Conservation (phyloP, 2,329 filamentous ascomycete genomes). For the Sporothrix mexicana region DNA sequence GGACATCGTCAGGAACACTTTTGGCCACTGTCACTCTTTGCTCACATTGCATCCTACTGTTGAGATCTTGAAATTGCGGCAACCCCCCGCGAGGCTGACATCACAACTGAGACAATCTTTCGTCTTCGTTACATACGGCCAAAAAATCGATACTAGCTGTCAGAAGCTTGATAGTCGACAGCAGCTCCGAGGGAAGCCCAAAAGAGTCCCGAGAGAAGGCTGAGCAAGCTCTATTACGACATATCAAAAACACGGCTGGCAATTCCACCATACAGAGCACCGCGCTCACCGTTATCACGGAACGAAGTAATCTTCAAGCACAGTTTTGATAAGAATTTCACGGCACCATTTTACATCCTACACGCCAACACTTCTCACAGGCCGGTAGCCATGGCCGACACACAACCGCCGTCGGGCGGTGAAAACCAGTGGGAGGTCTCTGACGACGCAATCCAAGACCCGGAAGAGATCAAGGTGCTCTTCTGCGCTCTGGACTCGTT, state of each 20-base stretch:
- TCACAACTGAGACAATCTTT: not conserved
- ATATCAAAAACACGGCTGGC: not conserved
- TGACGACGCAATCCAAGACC: constrained; percentile 55
- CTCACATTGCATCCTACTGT: not conserved
- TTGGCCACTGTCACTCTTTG: not conserved
- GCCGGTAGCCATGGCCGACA: not conserved
- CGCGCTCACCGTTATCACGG: not conserved
- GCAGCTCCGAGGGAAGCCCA: too few species aligned
- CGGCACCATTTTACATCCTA: not conserved
- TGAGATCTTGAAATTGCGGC: not conserved
- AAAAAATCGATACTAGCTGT: not conserved
- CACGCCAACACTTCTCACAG: too few species aligned
- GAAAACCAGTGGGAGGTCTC: constrained; percentile 33
- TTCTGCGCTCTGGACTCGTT: constrained; percentile 88
- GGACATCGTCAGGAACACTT: not conserved
- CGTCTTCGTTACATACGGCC: not conserved
- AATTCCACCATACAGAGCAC: not conserved
- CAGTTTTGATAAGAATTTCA: not conserved
- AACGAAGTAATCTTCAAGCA: not conserved
- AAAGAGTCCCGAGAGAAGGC: not conserved
- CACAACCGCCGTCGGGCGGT: not conserved
- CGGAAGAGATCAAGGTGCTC: constrained; percentile 80
- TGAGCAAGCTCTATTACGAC: not conserved
- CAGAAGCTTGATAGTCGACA: not conserved
- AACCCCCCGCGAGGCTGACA: not conserved